These are phyloP conservation scores for Phaeosphaeriaceae sp. DNA, from an alignment of 2,329 filamentous ascomycete species.

Conservation along the genomic window DNA sequence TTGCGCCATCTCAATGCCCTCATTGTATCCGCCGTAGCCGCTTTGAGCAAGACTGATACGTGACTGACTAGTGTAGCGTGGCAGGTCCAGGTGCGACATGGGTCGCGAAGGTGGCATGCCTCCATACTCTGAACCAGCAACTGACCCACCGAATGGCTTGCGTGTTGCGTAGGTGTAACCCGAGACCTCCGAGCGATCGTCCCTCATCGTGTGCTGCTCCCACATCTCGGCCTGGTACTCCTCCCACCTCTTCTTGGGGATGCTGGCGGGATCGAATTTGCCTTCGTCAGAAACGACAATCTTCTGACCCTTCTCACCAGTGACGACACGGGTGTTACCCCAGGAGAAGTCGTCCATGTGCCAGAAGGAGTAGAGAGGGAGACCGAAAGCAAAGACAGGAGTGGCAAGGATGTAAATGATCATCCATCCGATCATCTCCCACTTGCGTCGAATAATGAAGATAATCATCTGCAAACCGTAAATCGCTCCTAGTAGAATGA, in stretches of 20 bases:
- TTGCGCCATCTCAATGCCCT: constrained; percentile 66
- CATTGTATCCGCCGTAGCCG: constrained; percentile 54
- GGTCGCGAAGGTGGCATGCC: constrained; percentile 59
- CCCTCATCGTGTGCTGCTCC: constrained; percentile 87
- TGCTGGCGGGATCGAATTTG: constrained; percentile 91
- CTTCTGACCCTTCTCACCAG: constrained; percentile 91
- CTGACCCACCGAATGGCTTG: constrained; percentile 59
- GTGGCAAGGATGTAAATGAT: constrained; percentile 91
- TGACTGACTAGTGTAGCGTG: constrained; percentile 53
- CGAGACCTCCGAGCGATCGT: constrained; percentile 88
- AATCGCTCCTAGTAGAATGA: constrained; percentile 91
- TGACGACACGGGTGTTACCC: constrained; percentile 98
- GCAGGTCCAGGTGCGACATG: constrained; percentile 66
- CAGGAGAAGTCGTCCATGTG: constrained; percentile 99
- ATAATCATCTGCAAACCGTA: constrained; percentile 97
- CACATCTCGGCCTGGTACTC: constrained; percentile 98
- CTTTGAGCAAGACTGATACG: constrained; percentile 66
- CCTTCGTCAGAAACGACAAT: constrained; percentile 94
- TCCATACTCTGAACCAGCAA: constrained; percentile 70
- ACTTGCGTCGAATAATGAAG: constrained; percentile 94
- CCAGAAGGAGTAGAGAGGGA: constrained; percentile 97
- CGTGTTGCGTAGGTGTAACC: constrained; percentile 95
- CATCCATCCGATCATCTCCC: constrained; percentile 99
- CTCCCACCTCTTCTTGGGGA: constrained; percentile 98
- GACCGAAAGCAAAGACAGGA: constrained; percentile 86